Evolutionary conservation across 345 rosid genomes (phyloP), one percentile per base, ranked within the genome.

Genomic region (Punica granatum): DNA sequence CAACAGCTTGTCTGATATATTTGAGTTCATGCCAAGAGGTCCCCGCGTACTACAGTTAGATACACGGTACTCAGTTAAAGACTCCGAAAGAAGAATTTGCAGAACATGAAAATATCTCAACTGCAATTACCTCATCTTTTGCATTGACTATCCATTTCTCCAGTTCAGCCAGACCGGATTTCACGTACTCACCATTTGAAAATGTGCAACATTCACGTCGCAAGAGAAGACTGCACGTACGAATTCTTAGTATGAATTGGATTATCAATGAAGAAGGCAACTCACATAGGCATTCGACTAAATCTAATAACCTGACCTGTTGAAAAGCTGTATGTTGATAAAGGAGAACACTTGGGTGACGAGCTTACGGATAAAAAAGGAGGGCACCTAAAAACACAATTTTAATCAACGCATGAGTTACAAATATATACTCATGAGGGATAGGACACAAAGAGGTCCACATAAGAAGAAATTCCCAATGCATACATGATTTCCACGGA

Each of bases 131-230:
- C 97, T 91, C 97, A 67, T 91, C 95, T 34, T 76, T 88, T 66
- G 83, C 91, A 77, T 62, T 79, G 36, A 78, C 88, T 64, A 94
- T 88, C 99, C 99, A 94, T 77, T 94, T 94, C 86, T 94, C 99
- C 58, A 94, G 74, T 72, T 94, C 99, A 23, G 97, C 85, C 41
- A 94, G 86, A 75, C 99, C 99, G 78, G 97, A 87, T 77, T 84
- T 94, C 62, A 94, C 97, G 69, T 94, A 91, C 72, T 94, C 97
- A 56, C 99, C 99, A 75, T 94, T 94, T 59, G 99, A 91, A 78
- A 94, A 94, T 64, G 97, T 87, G 84, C 97, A 94, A 67, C 99
- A 94, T 79, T 94, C 99, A 68, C 99, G 91, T 65, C 99, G 83
- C 70, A 94, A 84, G 48, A 94, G 85, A 79, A 94, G 99, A 72